These are phyloP conservation scores for Talaromyces borbonicus DNA, from an alignment of 495 filamentous ascomycete genomes.

Conservation along the genomic window DNA sequence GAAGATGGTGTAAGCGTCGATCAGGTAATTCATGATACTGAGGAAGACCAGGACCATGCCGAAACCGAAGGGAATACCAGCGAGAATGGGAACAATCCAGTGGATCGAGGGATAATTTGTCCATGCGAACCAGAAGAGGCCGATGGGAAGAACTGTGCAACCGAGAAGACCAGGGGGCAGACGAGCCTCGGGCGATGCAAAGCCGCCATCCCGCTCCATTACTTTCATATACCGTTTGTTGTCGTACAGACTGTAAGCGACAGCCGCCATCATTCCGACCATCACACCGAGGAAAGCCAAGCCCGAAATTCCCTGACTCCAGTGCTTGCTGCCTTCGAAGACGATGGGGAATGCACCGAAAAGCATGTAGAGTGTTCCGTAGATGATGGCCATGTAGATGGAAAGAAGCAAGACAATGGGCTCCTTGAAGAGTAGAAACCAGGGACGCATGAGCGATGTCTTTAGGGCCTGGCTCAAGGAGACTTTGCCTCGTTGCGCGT, in stretches of 20 bases:
- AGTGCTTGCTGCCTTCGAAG: conserved; percentile 60
- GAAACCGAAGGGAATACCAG: conserved; percentile 61
- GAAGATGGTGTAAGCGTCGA: conserved; percentile 72
- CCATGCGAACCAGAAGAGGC: conserved; percentile 61
- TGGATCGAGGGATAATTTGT: conserved; percentile 60
- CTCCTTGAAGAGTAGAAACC: conserved; percentile 39
- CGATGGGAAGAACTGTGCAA: conserved; percentile 32
- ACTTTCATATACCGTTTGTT: conserved; percentile 37
- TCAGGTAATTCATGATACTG: conserved; percentile 68
- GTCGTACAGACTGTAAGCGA: conserved; percentile 38
- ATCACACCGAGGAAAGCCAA: conserved; percentile 76
- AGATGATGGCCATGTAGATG: conserved; percentile 65
- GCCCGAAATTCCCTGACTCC: conserved; percentile 62
- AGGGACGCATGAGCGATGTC: conserved; percentile 36
- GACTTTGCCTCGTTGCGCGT: conserved; percentile 33
- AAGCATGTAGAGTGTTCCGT: conserved; percentile 72
- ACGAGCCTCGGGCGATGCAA: conserved; percentile 39
- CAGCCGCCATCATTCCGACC: conserved; percentile 64
- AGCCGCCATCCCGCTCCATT: conserved; percentile 26
- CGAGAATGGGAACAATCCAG: conserved; percentile 56
- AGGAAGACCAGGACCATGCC: conserved; percentile 71
- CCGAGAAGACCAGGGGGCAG: conserved; percentile 37
- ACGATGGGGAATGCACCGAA: conserved; percentile 80
- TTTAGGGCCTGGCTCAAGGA: conserved; percentile 30
- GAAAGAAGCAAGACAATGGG: conserved; percentile 58